Percentiles rank a stretch among this genome's conserved stretches.
Evolutionary conservation across 345 rosid genomes (phyloP).

Genomic region (Theobroma cacao): DNA sequence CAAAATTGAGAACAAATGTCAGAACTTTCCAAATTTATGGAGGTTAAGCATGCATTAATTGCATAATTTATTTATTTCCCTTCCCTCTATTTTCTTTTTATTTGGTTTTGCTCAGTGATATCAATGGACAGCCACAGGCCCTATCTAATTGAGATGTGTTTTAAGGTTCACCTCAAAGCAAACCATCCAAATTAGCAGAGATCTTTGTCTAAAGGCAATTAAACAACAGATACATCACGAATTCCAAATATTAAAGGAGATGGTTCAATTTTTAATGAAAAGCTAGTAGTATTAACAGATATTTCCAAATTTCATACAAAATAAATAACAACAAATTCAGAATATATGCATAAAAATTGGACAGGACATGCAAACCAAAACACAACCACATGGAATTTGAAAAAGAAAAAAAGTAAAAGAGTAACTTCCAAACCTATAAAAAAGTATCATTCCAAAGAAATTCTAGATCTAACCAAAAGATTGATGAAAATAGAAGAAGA

Average conservation of each 20-base stretch:
- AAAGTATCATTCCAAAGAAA: not conserved
- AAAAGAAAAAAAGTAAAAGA: not conserved
- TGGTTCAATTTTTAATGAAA: not conserved
- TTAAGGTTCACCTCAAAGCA: not conserved
- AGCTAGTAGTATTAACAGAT: not conserved
- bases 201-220: not conserved
- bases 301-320: not conserved
- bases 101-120: not conserved
- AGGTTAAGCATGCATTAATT: not conserved
- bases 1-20: not conserved
- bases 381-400: not conserved
- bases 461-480: conserved; percentile 16
- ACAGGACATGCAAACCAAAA: not conserved
- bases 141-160: conserved; percentile 1
- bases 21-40: not conserved
- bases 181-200: not conserved
- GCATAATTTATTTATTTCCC: not conserved
- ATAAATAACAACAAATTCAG: not conserved
- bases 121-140: not conserved
- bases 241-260: not conserved
- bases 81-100: not conserved
- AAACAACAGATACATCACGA: not conserved
- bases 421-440: not conserved
- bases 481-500: not conserved
- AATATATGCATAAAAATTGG: conserved; percentile 10